Evolutionary conservation across 2,329 filamentous ascomycete species (phyloP).

Genomic region (Trichoderma guizhouense): DNA sequence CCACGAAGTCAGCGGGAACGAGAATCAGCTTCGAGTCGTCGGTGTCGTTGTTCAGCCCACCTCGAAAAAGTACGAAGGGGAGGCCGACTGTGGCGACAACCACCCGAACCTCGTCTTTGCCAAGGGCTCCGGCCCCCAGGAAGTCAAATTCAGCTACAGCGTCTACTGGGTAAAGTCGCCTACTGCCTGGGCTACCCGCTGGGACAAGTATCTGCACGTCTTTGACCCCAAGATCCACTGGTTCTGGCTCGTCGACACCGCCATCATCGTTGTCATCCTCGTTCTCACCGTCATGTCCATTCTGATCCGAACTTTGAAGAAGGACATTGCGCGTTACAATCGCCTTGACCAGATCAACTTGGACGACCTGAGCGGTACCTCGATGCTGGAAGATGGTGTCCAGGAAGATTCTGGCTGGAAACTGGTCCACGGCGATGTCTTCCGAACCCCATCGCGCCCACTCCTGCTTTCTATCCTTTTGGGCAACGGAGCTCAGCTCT

Average conservation of each 20-base stretch:
- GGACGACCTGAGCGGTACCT: constrained; percentile 80
- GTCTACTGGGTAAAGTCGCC: constrained; percentile 81
- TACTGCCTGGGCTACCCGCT: constrained; percentile 92
- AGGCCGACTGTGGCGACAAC: constrained; percentile 60
- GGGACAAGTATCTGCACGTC: constrained; percentile 98
- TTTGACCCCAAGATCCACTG: constrained; percentile 98
- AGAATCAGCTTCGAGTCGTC: constrained; percentile 78
- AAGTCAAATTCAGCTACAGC: constrained; percentile 85
- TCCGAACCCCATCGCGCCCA: constrained; percentile 79
- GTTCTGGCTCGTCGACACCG: constrained; percentile 96
- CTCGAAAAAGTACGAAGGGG: constrained; percentile 60
- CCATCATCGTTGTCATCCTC: constrained; percentile 89
- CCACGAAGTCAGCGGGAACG: constrained; percentile 67
- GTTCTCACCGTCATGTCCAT: constrained; percentile 92
- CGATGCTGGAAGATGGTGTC: constrained; percentile 81
- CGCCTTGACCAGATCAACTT: constrained; percentile 85
- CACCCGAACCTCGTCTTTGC: constrained; percentile 61
- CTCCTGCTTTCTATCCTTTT: constrained; percentile 83
- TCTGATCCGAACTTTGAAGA: constrained; percentile 79
- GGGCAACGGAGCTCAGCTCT: constrained; percentile 91
- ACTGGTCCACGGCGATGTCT: constrained; percentile 94
- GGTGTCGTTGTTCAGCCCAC: constrained; percentile 84
- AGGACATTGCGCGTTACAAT: constrained; percentile 97
- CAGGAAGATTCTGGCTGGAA: constrained; percentile 99
- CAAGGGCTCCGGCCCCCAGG: constrained; percentile 49